Conservation (phyloP, 2,329 filamentous ascomycete genomes). For the Curvularia spicifera region DNA sequence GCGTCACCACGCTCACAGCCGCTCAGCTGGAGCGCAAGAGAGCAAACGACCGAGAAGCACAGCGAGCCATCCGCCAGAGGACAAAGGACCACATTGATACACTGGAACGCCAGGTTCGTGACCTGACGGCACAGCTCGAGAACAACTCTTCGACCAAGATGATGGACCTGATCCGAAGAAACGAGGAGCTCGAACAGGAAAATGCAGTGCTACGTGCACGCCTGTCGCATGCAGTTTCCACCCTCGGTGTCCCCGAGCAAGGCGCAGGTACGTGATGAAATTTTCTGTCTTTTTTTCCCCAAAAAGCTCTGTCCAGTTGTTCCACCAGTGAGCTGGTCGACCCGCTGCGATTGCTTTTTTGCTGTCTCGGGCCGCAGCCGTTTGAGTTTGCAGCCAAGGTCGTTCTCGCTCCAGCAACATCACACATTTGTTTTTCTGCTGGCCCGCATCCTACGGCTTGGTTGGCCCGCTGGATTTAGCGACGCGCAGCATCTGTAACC, state of each 20-base stretch:
- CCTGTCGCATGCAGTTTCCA: constrained; percentile 54
- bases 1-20: constrained; percentile 63
- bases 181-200: constrained; percentile 62
- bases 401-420: constrained; percentile 27
- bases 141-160: constrained; percentile 54
- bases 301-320: constrained; percentile 36
- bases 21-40: constrained; percentile 66
- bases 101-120: constrained; percentile 62
- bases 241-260: constrained; percentile 46
- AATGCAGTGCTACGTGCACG: constrained; percentile 60
- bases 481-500: constrained; percentile 37
- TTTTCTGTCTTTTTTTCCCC: constrained; percentile 16
- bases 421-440: constrained; percentile 20
- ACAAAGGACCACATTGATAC: constrained; percentile 66
- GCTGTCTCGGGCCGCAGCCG: constrained; percentile 32
- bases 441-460: constrained; percentile 18
- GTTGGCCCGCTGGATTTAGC: constrained; percentile 30
- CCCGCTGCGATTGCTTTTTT: constrained; percentile 39
- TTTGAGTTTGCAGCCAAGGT: constrained; percentile 29
- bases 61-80: constrained; percentile 64
- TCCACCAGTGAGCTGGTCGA: constrained; percentile 23
- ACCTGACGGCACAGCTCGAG: constrained; percentile 58
- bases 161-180: constrained; percentile 60
- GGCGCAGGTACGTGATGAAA: constrained; percentile 45
- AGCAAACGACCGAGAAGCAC: constrained; percentile 66